These are phyloP conservation scores for Phoma sp. DNA, from an alignment of 2,329 filamentous ascomycete genomes.

Conservation along the genomic window DNA sequence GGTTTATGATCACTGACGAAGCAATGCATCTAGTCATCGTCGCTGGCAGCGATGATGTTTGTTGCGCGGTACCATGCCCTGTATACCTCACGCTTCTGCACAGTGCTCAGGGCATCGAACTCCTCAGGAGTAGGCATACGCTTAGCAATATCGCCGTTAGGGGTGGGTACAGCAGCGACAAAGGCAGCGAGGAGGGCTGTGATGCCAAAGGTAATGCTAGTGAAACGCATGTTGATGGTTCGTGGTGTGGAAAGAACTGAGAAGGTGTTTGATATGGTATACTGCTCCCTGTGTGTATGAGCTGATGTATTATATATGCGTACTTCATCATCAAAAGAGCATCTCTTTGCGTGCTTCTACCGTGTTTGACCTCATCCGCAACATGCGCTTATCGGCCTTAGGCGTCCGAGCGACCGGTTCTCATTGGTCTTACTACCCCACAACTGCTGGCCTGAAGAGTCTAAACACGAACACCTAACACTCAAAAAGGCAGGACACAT, in stretches of 20 bases:
- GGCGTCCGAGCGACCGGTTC: background rate
- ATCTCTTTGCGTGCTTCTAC: background rate
- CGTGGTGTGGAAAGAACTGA: background rate
- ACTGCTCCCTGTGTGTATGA: background rate
- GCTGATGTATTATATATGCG: background rate
- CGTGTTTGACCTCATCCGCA: background rate
- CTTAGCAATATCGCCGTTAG: constrained; percentile 1
- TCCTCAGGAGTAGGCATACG: constrained; percentile 11
- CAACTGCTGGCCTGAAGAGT: background rate
- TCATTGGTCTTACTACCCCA: background rate
- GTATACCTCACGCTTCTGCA: constrained; percentile 9
- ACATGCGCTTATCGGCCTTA: background rate
- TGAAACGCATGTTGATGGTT: background rate
- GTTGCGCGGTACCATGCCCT: constrained; percentile 4
- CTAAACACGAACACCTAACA: background rate
- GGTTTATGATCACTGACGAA: background rate
- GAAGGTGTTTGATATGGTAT: background rate
- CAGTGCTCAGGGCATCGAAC: constrained; percentile 2
- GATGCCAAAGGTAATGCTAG: constrained; percentile 1
- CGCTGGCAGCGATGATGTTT: constrained; percentile 2
- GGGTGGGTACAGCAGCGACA: background rate
- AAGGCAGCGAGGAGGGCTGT: background rate
- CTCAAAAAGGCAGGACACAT: background rate
- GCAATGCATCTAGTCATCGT: background rate
- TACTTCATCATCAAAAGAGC: background rate